A percentile compares a stretch with the other conserved stretches of the same genome.
These are phyloP conservation scores for Thielaviopsis ethacetica DNA, from an alignment of 2,329 filamentous ascomycete species.

Conservation along the genomic window DNA sequence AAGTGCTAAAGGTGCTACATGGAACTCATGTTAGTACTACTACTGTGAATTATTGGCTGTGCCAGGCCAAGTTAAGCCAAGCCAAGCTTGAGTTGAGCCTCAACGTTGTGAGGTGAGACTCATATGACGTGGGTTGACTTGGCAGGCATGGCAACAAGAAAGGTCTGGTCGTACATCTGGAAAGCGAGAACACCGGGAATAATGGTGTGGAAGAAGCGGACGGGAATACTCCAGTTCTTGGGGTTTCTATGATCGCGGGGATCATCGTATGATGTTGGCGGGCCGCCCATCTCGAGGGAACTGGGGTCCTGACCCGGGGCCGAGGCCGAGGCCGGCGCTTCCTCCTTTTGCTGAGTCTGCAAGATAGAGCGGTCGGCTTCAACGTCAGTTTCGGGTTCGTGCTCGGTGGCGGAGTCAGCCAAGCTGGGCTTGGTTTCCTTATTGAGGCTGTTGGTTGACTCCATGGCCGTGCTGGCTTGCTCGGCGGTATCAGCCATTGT, in stretches of 20 bases:
- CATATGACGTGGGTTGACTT: not conserved
- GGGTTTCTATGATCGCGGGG: constrained; percentile 12
- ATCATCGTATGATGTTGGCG: constrained; percentile 4
- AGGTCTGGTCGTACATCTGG: constrained; percentile 7
- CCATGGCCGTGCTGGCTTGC: not conserved
- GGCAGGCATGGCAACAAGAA: not conserved
- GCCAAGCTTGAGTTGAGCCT: not conserved
- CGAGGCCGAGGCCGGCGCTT: not conserved
- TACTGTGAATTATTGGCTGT: not conserved
- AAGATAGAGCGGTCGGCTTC: not conserved
- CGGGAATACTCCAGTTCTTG: constrained; percentile 10
- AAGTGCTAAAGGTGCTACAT: constrained; percentile 33
- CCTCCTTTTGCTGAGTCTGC: not conserved
- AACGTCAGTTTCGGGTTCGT: not conserved
- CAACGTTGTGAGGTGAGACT: not conserved
- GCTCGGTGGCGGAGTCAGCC: not conserved
- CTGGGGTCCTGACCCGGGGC: not conserved
- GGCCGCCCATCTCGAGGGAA: not conserved
- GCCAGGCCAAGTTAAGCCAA: not conserved
- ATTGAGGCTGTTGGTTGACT: not conserved
- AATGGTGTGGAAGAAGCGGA: constrained; percentile 10
- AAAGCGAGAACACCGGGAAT: constrained; percentile 13
- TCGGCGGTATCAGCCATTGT: not conserved
- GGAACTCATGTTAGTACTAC: not conserved
- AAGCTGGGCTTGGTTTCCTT: not conserved